phyloP scores from a whole-genome alignment of 371 early-diverging fungal genomes.

The Mortierella sp. region DNA sequence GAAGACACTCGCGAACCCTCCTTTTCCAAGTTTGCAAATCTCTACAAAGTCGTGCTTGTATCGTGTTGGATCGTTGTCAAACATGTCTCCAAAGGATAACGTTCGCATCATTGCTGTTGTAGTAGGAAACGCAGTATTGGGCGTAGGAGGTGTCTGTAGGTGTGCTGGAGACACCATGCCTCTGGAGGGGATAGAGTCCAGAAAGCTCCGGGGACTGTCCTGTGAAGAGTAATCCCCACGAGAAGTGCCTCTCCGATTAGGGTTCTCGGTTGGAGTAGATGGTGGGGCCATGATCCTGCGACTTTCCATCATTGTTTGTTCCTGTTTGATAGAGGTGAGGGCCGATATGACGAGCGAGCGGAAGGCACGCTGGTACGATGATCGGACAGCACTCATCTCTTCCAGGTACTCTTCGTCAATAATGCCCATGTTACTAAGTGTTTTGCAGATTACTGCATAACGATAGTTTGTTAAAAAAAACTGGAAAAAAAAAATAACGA shows the following conservation, averaged over 20 bases:
- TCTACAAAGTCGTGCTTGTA: slow-evolving; percentile 90
- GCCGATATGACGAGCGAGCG: slow-evolving; percentile 83
- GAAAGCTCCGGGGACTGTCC: slow-evolving; percentile 14
- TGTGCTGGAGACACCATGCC: slow-evolving; percentile 28
- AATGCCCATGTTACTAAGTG: slow-evolving; percentile 74
- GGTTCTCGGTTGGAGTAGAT: slow-evolving; percentile 47
- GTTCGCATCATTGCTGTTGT: slow-evolving; percentile 44
- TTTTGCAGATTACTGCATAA: slow-evolving; percentile 59
- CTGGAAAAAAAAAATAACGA: slow-evolving; percentile 16
- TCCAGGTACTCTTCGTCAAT: slow-evolving; percentile 88
- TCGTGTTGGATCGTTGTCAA: slow-evolving; percentile 74
- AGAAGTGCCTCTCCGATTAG: slow-evolving; percentile 21
- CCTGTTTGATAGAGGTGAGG: slow-evolving; percentile 69
- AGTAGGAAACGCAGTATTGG: slow-evolving; percentile 15
- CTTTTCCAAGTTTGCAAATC: slow-evolving; percentile 82
- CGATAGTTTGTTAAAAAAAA: neutral
- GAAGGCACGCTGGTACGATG: slow-evolving; percentile 85
- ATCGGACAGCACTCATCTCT: slow-evolving; percentile 81
- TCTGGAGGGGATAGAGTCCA: slow-evolving; percentile 26
- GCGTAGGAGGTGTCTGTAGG: slow-evolving; percentile 16
- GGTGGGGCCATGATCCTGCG: slow-evolving; percentile 55
- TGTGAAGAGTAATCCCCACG: slow-evolving; percentile 18
- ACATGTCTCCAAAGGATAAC: slow-evolving; percentile 55
- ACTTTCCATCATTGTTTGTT: slow-evolving; percentile 43
- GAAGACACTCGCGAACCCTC: slow-evolving; percentile 95